These are phyloP conservation scores for Emergomyces pasteurianus DNA, from an alignment of 2,329 filamentous ascomycete species.

Conservation along the genomic window DNA sequence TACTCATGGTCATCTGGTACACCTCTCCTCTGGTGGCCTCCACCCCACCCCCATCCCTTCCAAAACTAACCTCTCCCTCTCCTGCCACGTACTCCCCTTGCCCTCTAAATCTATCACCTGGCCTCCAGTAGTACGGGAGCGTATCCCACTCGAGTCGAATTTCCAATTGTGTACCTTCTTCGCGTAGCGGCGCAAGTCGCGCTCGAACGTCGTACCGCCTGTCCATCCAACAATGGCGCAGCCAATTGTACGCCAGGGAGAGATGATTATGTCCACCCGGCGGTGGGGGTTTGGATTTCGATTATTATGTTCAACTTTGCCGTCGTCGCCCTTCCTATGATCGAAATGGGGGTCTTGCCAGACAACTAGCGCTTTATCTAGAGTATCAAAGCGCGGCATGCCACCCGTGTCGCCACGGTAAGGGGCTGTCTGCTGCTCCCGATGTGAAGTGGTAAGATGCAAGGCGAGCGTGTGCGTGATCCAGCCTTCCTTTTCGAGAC, in stretches of 20 bases:
- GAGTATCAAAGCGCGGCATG: constrained; percentile 62
- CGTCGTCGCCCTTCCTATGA: constrained; percentile 25
- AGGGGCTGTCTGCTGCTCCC: constrained; percentile 55
- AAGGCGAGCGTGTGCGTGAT: constrained; percentile 74
- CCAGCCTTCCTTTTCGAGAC: constrained; percentile 55
- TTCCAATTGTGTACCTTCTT: constrained; percentile 62
- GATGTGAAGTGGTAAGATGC: constrained; percentile 56
- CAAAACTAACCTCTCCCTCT: constrained; percentile 73
- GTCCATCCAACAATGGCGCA: constrained; percentile 84
- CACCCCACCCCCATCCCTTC: constrained; percentile 59
- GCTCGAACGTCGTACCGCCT: constrained; percentile 77
- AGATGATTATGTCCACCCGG: constrained; percentile 83
- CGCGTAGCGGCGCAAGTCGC: constrained; percentile 71
- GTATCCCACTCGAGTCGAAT: constrained; percentile 82
- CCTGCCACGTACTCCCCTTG: constrained; percentile 44
- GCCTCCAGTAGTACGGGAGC: constrained; percentile 51
- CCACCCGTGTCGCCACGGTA: constrained; percentile 35
- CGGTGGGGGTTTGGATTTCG: constrained; percentile 66
- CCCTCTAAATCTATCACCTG: constrained; percentile 60
- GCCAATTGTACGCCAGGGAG: constrained; percentile 77
- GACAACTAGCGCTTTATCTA: constrained; percentile 86
- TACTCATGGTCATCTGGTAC: constrained; percentile 42
- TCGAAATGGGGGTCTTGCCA: constrained; percentile 61
- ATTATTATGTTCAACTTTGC: constrained; percentile 19
- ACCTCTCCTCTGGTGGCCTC: constrained; percentile 54